Conservation (phyloP, 495 filamentous ascomycete species). For the Tuber melanosporum region DNA sequence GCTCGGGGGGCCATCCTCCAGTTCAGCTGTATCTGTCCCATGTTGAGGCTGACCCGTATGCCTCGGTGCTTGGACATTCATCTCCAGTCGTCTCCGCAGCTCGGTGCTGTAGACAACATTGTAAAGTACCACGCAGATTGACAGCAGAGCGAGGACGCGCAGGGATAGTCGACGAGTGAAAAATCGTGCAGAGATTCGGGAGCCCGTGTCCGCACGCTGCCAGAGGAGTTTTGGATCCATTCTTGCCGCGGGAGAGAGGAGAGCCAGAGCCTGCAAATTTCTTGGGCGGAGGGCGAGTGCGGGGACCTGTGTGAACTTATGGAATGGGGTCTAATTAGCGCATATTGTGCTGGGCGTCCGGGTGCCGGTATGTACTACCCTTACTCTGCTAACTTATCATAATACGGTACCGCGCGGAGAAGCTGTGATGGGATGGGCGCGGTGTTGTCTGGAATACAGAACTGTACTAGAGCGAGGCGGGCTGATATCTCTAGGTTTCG, state of each 20-base stretch:
- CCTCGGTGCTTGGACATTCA: background rate
- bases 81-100: slow-evolving; percentile 13
- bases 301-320: background rate
- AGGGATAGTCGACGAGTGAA: slow-evolving; percentile 10
- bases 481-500: background rate
- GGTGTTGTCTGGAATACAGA: background rate
- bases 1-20: background rate
- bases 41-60: background rate
- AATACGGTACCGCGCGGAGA: too few species aligned
- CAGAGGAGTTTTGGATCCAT: slow-evolving; percentile 4
- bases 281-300: background rate
- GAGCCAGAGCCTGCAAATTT: background rate
- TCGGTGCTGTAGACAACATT: slow-evolving; percentile 26
- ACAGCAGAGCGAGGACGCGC: slow-evolving; percentile 8
- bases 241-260: background rate
- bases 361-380: background rate
- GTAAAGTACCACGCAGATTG: slow-evolving; percentile 19
- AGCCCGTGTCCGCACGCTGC: slow-evolving; percentile 9
- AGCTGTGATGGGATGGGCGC: background rate
- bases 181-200: slow-evolving; percentile 12
- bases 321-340: background rate
- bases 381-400: background rate
- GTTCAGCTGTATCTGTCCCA: background rate
- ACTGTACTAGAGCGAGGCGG: background rate
- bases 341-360: background rate